Evolutionary conservation across 495 filamentous ascomycete species (phyloP).

Genomic region (Tetracladium setigerum): DNA sequence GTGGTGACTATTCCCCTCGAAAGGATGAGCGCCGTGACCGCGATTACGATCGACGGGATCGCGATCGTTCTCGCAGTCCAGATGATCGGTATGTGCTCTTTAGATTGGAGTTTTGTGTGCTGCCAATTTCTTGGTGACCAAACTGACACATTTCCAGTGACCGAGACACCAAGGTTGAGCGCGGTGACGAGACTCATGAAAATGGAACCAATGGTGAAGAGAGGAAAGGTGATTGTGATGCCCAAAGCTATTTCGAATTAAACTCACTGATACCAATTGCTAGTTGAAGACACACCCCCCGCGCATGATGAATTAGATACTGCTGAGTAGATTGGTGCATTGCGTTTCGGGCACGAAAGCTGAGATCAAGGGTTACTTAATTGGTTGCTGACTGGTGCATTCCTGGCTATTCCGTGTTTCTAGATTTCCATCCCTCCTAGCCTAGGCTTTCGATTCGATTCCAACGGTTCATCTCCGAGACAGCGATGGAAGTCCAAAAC

Average conservation of each 20-base stretch:
- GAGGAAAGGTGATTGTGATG: slow-evolving; percentile 63
- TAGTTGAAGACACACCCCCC: slow-evolving; percentile 60
- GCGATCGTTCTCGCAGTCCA: slow-evolving; percentile 68
- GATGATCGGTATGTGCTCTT: slow-evolving; percentile 54
- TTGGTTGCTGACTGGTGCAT: slow-evolving; percentile 17
- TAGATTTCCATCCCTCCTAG: slow-evolving; percentile 15
- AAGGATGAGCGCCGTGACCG: slow-evolving; percentile 86
- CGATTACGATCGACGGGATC: slow-evolving; percentile 67
- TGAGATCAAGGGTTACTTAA: slow-evolving; percentile 12
- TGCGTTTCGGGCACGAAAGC: slow-evolving; percentile 6
- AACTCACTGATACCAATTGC: slow-evolving; percentile 14
- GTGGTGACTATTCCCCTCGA: slow-evolving; percentile 79
- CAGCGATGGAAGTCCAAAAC: too few species aligned
- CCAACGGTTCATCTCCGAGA: background rate
- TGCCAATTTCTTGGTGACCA: slow-evolving; percentile 27
- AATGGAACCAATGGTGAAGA: slow-evolving; percentile 74
- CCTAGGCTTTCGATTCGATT: slow-evolving; percentile 8
- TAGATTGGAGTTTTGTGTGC: background rate
- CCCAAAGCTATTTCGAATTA: slow-evolving; percentile 14
- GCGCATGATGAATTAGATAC: slow-evolving; percentile 95
- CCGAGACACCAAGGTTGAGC: slow-evolving; percentile 43
- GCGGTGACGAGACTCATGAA: slow-evolving; percentile 50
- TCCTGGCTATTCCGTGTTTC: slow-evolving; percentile 19
- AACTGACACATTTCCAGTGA: slow-evolving; percentile 31
- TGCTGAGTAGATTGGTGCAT: slow-evolving; percentile 60